A percentile compares a stretch with the other conserved stretches of the same genome.
phyloP scores from a whole-genome alignment of 2,329 filamentous ascomycete species.

The Epichloe hybrida region DNA sequence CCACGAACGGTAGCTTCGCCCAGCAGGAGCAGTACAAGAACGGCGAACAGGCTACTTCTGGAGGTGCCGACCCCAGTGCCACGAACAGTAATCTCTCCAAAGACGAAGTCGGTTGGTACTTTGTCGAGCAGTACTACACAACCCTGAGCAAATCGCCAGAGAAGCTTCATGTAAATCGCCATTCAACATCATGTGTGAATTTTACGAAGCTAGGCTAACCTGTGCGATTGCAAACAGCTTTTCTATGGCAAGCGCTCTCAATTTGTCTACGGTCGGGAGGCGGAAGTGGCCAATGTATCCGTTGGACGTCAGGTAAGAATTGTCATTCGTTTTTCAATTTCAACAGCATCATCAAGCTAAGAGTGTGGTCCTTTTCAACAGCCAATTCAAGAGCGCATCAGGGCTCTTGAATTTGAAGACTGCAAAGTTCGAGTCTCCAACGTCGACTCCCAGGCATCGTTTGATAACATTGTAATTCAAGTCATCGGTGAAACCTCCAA shows the following conservation, averaged over 20 bases:
- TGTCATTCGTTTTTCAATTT: background rate
- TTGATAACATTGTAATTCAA: conserved; percentile 89
- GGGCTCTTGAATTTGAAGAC: conserved; percentile 84
- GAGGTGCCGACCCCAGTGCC: conserved; percentile 20
- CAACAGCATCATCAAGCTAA: conserved; percentile 5
- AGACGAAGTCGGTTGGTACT: conserved; percentile 98
- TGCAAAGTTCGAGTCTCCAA: conserved; percentile 98
- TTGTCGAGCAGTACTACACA: conserved; percentile 98
- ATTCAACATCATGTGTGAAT: background rate
- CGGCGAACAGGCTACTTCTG: conserved; percentile 24
- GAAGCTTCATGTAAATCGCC: conserved; percentile 61
- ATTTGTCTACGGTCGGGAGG: conserved; percentile 84
- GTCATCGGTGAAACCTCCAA: conserved; percentile 97
- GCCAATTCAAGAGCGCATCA: conserved; percentile 91
- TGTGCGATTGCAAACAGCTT: conserved; percentile 33
- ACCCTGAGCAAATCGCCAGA: conserved; percentile 89
- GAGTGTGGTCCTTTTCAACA: conserved; percentile 22
- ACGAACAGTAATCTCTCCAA: conserved; percentile 47
- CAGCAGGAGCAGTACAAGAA: conserved; percentile 30
- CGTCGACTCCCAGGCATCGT: conserved; percentile 89
- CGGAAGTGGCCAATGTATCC: conserved; percentile 73
- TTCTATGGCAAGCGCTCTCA: conserved; percentile 96
- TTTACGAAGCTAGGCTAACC: background rate
- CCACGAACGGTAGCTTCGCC: conserved; percentile 42
- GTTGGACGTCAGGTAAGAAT: conserved; percentile 64